phyloP scores from a whole-genome alignment of 192 early-diverging fungal genomes.

The Coemansia umbellata region DNA sequence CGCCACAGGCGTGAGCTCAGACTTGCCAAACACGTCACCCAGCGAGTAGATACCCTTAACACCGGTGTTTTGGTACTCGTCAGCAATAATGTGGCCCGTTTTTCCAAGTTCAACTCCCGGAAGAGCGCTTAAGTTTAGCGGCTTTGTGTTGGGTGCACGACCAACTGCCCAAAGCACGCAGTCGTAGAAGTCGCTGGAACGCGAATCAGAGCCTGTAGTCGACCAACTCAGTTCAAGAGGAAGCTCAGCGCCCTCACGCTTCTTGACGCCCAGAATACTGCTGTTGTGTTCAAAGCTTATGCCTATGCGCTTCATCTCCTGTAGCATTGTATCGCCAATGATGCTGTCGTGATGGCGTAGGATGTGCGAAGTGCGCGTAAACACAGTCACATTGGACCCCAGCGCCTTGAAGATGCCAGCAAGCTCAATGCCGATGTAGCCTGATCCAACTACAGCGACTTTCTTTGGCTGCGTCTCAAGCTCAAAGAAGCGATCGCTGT shows the following conservation, averaged over 20 bases:
- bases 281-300: conserved; percentile 73
- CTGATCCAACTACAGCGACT: conserved; percentile 84
- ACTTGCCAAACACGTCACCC: conserved; percentile 90
- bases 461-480: conserved; percentile 86
- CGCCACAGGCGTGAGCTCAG: conserved; percentile 93
- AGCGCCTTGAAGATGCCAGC: conserved; percentile 89
- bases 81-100: conserved; percentile 71
- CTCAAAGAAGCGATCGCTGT: conserved; percentile 94
- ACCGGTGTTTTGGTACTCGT: conserved; percentile 86
- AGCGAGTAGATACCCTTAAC: conserved; percentile 74
- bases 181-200: conserved; percentile 63
- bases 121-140: conserved; percentile 65
- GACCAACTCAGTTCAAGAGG: conserved; percentile 56
- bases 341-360: conserved; percentile 82
- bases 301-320: conserved; percentile 72
- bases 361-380: conserved; percentile 81
- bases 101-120: conserved; percentile 60
- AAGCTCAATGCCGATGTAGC: conserved; percentile 96
- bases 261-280: conserved; percentile 60
- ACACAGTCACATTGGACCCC: conserved; percentile 80
- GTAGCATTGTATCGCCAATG: conserved; percentile 74
- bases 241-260: conserved; percentile 47
- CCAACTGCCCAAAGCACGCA: conserved; percentile 90
- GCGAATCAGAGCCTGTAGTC: conserved; percentile 13
- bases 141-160: conserved; percentile 68